Percentiles rank a stretch among this genome's conserved stretches.
Evolutionary conservation across 75 land plant genomes (phyloP).

Genomic region (Chamaecyparis obtusa): DNA sequence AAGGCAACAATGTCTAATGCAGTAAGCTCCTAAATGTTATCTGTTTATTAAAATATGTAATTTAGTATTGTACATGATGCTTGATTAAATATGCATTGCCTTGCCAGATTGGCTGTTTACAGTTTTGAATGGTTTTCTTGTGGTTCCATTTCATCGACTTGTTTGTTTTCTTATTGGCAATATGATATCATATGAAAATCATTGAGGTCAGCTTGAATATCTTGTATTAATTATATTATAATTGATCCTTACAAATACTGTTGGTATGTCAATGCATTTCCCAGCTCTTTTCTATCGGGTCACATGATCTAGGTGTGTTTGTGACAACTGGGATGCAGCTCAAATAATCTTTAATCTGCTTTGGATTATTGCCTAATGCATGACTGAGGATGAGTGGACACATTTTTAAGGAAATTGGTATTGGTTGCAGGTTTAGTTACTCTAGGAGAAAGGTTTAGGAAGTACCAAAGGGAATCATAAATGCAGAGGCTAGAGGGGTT

Average conservation of each 20-base stretch:
- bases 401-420: not conserved
- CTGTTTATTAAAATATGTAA: not conserved
- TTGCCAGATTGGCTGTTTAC: not conserved
- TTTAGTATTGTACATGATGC: not conserved
- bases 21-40: constrained; percentile 1
- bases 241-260: not conserved
- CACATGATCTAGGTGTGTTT: not conserved
- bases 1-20: constrained; percentile 27
- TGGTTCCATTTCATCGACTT: not conserved
- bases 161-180: not conserved
- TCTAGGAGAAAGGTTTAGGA: not conserved
- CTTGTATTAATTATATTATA: not conserved
- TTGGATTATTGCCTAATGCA: not conserved
- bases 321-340: not conserved
- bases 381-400: not conserved
- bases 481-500: not conserved
- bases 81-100: not conserved
- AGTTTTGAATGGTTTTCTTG: not conserved
- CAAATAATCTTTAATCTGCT: not conserved
- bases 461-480: not conserved
- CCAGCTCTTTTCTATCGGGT: not conserved
- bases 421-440: not conserved
- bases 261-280: not conserved
- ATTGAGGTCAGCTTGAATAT: not conserved
- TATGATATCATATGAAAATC: not conserved